phyloP scores from a whole-genome alignment of 495 filamentous ascomycete genomes.

The Neurospora africana region DNA sequence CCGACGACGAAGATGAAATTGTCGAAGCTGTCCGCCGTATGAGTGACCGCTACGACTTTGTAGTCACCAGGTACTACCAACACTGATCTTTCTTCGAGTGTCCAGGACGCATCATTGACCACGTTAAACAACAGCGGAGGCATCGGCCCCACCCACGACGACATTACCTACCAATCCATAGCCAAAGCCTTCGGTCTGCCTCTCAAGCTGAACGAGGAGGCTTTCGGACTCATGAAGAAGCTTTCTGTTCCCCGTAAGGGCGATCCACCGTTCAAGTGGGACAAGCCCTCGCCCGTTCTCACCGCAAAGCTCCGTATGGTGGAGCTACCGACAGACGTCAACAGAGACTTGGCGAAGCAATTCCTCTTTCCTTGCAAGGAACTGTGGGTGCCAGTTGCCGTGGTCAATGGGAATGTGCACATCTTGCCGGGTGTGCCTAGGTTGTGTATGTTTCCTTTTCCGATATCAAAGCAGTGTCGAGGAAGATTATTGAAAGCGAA shows the following conservation, averaged over 20 bases:
- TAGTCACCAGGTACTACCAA: conserved; percentile 57
- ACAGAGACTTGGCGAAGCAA: conserved; percentile 48
- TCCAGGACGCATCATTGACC: neutral
- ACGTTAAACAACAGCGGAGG: conserved; percentile 50
- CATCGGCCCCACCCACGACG: conserved; percentile 93
- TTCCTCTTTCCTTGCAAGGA: conserved; percentile 68
- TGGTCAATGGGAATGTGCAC: conserved; percentile 87
- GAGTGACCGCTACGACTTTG: conserved; percentile 81
- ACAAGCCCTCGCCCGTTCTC: conserved; percentile 64
- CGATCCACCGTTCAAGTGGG: conserved; percentile 74
- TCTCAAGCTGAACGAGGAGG: conserved; percentile 62
- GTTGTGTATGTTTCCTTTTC: conserved; percentile 41
- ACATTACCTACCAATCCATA: conserved; percentile 93
- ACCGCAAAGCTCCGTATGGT: conserved; percentile 85
- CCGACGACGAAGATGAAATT: conserved; percentile 84
- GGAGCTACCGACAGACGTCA: conserved; percentile 64
- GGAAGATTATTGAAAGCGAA: neutral
- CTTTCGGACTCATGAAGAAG: conserved; percentile 72
- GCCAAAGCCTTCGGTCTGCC: conserved; percentile 76
- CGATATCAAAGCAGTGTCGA: neutral
- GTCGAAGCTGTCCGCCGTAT: conserved; percentile 77
- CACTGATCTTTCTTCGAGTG: neutral
- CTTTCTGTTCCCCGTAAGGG: conserved; percentile 60
- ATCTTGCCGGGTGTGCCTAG: conserved; percentile 85
- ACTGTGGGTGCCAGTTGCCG: conserved; percentile 79